Base-by-base conservation (phyloP, 306 rosid species). In the Quercus ilex region DNA sequence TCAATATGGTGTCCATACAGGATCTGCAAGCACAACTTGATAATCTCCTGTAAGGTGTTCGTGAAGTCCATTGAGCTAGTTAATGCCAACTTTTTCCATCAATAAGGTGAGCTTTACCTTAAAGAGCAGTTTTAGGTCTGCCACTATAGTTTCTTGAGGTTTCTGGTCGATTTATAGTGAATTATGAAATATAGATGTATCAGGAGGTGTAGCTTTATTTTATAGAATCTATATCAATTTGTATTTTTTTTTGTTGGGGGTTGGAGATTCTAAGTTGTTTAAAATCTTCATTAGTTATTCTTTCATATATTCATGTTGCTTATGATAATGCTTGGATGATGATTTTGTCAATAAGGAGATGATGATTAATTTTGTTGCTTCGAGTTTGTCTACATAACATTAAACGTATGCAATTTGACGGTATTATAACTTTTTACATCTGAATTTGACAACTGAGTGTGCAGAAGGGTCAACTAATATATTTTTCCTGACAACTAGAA, bases 1-100 rank as follows among this genome's bases (percentile, higher is more conserved):
- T 92, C 82, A 88, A 90, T 81, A 82, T 93, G 87, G 87, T 89
- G 67, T 84, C 98, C 76, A 77, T 89, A 41, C 88, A 83, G 77
- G 90, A 91, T 78, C 86, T 93, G 74, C 92, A 91, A 81, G 78
- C 82, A 64, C 92, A 84, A 86, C 97, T 95, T 55, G 97, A 95
- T 83, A 82, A 77, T 73, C 91, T 89, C 55, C 85, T 91, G 20
- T 94, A 86, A 85, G 56, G 63, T 77, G 55, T 75, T 74, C 55
- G 73, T 74, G 74, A 74, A 84, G 71, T 74, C 67, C 73, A 23
- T 62, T 80, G 75, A 71, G 68, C 76, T 6, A 46, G 63, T 43
- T 75, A 21, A 3, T 49, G 41, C 10, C 41, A 30, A 19, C 38
- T 69, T 18, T 15, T 65, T 28, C 19, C 70, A 58, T 5, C 46